Conservation (phyloP, 2,329 filamentous ascomycete genomes). For the Pyrenochaeta sp. region DNA sequence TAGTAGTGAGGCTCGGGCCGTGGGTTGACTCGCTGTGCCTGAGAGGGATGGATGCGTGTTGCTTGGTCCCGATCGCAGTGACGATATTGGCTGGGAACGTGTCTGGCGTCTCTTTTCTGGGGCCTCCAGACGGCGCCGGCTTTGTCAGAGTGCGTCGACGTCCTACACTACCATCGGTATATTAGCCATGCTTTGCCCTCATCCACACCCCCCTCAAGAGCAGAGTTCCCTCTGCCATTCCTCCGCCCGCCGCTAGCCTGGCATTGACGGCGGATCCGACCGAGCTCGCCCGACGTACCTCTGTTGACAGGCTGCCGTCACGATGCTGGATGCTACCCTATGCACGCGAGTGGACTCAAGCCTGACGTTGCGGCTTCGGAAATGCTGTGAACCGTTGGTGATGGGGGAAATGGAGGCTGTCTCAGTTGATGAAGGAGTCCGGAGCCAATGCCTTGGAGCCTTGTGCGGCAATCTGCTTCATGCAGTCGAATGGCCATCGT, state of each 20-base stretch:
- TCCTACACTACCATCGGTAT: conserved; percentile 35
- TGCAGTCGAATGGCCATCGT: conserved; percentile 31
- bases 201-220: neutral
- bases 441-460: conserved; percentile 38
- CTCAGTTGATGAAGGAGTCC: conserved; percentile 32
- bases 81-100: conserved; percentile 10
- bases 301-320: conserved; percentile 13
- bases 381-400: conserved; percentile 28
- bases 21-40: conserved; percentile 15
- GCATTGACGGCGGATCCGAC: conserved; percentile 17
- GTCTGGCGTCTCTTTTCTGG: conserved; percentile 28
- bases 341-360: conserved; percentile 14
- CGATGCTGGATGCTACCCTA: conserved; percentile 12
- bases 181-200: conserved; percentile 43
- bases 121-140: conserved; percentile 23
- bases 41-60: neutral
- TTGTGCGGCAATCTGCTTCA: conserved; percentile 36
- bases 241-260: neutral
- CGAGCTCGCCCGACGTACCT: conserved; percentile 36
- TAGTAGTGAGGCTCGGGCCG: neutral
- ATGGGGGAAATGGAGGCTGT: conserved; percentile 28
- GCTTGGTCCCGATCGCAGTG: conserved; percentile 12
- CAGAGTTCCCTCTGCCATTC: neutral
- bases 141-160: conserved; percentile 15
- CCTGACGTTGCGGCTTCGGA: conserved; percentile 16